Conservation (phyloP, 2,329 filamentous ascomycete species). For the Fulvia fulva region DNA sequence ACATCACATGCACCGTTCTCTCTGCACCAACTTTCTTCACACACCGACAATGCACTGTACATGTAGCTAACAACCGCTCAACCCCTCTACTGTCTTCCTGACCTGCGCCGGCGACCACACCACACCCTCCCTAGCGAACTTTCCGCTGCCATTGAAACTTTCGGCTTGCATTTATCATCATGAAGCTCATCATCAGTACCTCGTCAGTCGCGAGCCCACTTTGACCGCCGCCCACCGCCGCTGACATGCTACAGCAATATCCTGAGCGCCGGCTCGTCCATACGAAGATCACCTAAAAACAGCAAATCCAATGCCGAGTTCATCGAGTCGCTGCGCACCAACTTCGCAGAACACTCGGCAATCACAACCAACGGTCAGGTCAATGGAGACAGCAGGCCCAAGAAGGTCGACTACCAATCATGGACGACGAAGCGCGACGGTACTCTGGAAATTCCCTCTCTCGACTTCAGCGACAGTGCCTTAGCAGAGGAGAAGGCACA, state of each 20-base stretch:
- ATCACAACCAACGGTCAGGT: slow-evolving; percentile 2
- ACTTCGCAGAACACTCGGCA: slow-evolving; percentile 52
- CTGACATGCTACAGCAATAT: slow-evolving; percentile 60
- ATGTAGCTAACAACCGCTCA: neutral
- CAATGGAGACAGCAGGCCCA: slow-evolving; percentile 20
- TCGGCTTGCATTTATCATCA: slow-evolving; percentile 35
- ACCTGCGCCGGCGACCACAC: neutral
- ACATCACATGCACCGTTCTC: neutral
- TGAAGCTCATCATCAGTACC: slow-evolving; percentile 80
- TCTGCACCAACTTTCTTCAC: neutral
- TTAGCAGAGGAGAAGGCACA: slow-evolving; percentile 75
- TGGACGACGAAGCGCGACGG: slow-evolving; percentile 70
- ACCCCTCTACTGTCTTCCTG: neutral
- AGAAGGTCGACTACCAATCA: slow-evolving; percentile 39
- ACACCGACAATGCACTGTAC: neutral
- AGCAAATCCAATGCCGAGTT: slow-evolving; percentile 91
- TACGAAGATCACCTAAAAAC: slow-evolving; percentile 66
- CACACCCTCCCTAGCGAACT: neutral
- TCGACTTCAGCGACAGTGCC: slow-evolving; percentile 67
- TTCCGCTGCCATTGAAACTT: slow-evolving; percentile 1
- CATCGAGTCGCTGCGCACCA: slow-evolving; percentile 79
- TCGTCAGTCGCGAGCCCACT: slow-evolving; percentile 56
- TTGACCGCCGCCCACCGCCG: slow-evolving; percentile 1
- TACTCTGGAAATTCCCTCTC: slow-evolving; percentile 59
- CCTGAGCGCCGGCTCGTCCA: slow-evolving; percentile 77